phyloP scores from a whole-genome alignment of 2,329 filamentous ascomycete species.

The Diaporthe aspalathi region DNA sequence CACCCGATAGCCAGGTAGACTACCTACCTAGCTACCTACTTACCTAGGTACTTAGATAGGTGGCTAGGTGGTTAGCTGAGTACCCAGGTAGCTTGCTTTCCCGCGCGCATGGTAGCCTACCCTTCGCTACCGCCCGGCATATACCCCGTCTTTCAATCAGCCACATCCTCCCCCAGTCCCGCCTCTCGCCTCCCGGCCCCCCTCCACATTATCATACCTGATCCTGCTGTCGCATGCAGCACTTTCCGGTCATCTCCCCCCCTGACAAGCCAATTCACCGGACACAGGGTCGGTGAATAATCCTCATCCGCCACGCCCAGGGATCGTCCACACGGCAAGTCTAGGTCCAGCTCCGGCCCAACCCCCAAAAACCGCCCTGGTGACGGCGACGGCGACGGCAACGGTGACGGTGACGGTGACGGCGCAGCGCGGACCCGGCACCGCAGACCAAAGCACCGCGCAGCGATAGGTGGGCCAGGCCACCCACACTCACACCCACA shows the following conservation, averaged over 20 bases:
- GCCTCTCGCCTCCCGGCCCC: not conserved
- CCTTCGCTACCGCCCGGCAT: slow-evolving; percentile 14
- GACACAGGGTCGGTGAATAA: slow-evolving; percentile 10
- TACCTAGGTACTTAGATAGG: too few species aligned
- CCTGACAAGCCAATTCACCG: slow-evolving; percentile 18
- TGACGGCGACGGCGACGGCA: not conserved
- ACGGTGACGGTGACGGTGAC: not conserved
- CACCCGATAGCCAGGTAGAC: too few species aligned
- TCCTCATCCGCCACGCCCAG: not conserved
- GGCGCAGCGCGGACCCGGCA: not conserved
- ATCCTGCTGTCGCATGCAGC: slow-evolving; percentile 32
- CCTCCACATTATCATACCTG: slow-evolving; percentile 24
- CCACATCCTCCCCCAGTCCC: slow-evolving; percentile 26
- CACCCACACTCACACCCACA: too few species aligned
- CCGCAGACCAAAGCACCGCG: not conserved
- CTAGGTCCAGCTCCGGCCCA: slow-evolving; percentile 12
- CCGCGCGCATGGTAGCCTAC: not conserved
- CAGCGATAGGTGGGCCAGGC: slow-evolving; percentile 26
- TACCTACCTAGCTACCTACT: too few species aligned
- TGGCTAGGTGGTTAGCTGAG: not conserved
- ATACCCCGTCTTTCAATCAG: slow-evolving; percentile 4
- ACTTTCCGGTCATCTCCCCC: slow-evolving; percentile 2
- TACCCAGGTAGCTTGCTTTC: not conserved
- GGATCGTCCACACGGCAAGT: slow-evolving; percentile 16
- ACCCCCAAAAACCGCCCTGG: not conserved